These are phyloP conservation scores for Ceriops zippeliana DNA, from an alignment of 345 rosid genomes.

Conservation along the genomic window DNA sequence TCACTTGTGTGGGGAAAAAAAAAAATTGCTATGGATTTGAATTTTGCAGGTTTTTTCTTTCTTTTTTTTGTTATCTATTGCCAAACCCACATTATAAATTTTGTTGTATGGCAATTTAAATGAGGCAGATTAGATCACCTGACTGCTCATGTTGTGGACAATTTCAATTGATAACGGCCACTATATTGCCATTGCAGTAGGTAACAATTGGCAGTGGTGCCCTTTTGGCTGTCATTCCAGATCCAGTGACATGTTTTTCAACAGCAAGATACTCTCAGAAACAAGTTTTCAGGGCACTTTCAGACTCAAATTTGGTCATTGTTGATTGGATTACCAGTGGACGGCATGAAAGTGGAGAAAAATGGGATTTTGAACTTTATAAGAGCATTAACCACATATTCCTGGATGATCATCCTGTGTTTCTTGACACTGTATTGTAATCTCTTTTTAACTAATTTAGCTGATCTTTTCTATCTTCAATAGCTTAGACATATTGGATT, in stretches of 20 bases:
- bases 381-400: constrained; percentile 77
- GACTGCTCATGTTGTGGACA: background rate
- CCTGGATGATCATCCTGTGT: constrained; percentile 54
- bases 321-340: constrained; percentile 98
- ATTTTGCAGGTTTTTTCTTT: background rate
- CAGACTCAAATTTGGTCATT: constrained; percentile 66
- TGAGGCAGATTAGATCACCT: background rate
- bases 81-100: background rate
- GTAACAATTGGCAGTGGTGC: constrained; percentile 66
- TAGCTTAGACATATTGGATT: background rate
- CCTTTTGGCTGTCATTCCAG: constrained; percentile 72
- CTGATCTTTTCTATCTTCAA: background rate
- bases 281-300: constrained; percentile 61
- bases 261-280: constrained; percentile 83
- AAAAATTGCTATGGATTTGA: background rate
- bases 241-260: constrained; percentile 92
- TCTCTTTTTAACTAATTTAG: background rate
- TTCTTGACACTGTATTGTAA: constrained; percentile 69
- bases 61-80: background rate
- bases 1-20: too few relatives aligned
- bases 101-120: background rate
- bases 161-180: constrained; percentile 18
- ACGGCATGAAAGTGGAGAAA: constrained; percentile 83
- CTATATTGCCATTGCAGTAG: constrained; percentile 48
- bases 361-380: constrained; percentile 81